Base-by-base conservation (phyloP, 306 rosid genomes). In the Ormosia semicastrata region DNA sequence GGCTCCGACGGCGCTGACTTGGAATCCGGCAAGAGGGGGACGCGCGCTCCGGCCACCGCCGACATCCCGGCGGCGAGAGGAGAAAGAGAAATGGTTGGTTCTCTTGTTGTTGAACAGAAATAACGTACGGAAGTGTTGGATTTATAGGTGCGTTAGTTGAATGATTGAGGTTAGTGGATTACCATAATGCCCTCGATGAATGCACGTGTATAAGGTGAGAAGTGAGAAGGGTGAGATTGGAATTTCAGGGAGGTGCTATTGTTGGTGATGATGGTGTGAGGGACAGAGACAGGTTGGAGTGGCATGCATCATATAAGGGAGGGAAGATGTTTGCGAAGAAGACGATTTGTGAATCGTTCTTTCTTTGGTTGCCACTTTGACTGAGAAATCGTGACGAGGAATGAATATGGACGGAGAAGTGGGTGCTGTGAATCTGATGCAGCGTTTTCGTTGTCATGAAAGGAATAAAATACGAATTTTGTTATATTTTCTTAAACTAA, bases 21-120 rank as follows among this genome's bases (percentile, higher is more conserved):
- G 32, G 54, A 46, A 6, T 44, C 79, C 0, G 85, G 79, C 5
- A 95, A 77, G 11, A 95, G 93, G 0, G 98, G 93, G 10, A 58
- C 84, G 5, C 64, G 78, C 1, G 32, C 29, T 71, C 87, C 85
- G 15, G 81, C 9, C 12, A 67, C 73, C 86, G 94, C 94, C 39
- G 94, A 87, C 98, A 95, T 95, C 7, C 37, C 66, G 76, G 24
- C 78, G 72, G 37, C 2, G 1, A 32, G 34, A 7, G 24, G 80
- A 50, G 10, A 52, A 18, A 37, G 17, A 14, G 41, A 43, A 64
- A 37, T 1, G 14, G 9, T 63, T 6, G 15, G n/a, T 52, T 13
- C 4, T 33, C 1, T 40, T 37, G 40, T 12, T 41, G 8, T 18
- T 11, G 46, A 29, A 29, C 64, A 73, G 40, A 12, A 79, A 36